Conservation (phyloP, 2,329 filamentous ascomycete species). For the Penicillium sp. region DNA sequence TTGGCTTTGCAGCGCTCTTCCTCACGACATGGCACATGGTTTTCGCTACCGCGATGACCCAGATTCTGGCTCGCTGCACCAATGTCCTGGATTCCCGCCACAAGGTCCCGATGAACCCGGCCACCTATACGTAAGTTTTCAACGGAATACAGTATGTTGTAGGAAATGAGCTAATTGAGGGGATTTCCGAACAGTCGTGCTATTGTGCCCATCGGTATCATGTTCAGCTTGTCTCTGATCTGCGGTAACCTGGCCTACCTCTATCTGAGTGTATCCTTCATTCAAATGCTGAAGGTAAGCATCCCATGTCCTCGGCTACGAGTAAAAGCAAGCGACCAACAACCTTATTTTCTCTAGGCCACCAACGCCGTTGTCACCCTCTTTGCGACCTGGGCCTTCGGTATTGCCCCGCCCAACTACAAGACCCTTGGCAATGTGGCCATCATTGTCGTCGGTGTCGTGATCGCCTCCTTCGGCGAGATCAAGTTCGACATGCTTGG, state of each 20-base stretch:
- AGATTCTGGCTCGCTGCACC: slow-evolving; percentile 85
- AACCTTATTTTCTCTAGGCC: slow-evolving; percentile 54
- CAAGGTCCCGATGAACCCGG: slow-evolving; percentile 92
- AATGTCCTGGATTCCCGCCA: slow-evolving; percentile 86
- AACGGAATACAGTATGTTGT: background rate
- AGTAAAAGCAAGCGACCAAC: slow-evolving; percentile 1
- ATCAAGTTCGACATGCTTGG: slow-evolving; percentile 73
- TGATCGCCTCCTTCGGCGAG: slow-evolving; percentile 91
- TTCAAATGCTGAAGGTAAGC: slow-evolving; percentile 93
- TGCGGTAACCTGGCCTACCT: slow-evolving; percentile 95
- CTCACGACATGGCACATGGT: slow-evolving; percentile 91
- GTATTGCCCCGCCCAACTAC: slow-evolving; percentile 75
- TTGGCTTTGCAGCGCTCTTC: slow-evolving; percentile 49
- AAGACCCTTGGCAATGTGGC: slow-evolving; percentile 88
- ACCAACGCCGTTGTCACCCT: slow-evolving; percentile 92
- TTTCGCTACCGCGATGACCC: slow-evolving; percentile 90
- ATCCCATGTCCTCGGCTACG: background rate
- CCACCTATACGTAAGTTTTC: slow-evolving; percentile 65
- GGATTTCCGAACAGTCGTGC: slow-evolving; percentile 54
- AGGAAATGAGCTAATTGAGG: background rate
- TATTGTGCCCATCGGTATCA: slow-evolving; percentile 90
- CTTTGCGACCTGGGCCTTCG: slow-evolving; percentile 80
- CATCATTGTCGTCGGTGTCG: slow-evolving; percentile 87
- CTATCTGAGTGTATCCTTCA: slow-evolving; percentile 93
- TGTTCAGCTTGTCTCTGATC: slow-evolving; percentile 94